phyloP scores from a whole-genome alignment of 1,284 basidiomycete genomes.

The Moesziomyces aphidis region DNA sequence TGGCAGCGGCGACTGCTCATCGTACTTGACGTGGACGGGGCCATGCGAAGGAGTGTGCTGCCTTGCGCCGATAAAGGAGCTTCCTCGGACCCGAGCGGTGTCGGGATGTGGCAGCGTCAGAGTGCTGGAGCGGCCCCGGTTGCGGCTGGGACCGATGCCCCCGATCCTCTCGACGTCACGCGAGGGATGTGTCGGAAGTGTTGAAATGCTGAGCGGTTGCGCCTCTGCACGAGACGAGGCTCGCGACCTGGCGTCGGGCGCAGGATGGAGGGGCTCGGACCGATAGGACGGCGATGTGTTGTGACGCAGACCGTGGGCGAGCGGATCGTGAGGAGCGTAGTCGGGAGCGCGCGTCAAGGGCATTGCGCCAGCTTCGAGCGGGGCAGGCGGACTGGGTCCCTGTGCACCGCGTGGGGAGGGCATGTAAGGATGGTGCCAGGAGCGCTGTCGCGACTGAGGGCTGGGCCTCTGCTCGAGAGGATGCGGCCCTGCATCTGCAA shows the following conservation, averaged over 20 bases:
- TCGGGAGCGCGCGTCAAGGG: conserved; percentile 20
- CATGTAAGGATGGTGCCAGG: conserved; percentile 50
- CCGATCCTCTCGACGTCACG: conserved; percentile 23
- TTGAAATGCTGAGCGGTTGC: conserved; percentile 30
- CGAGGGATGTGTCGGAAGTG: conserved; percentile 10
- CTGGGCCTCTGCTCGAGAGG: conserved; percentile 26
- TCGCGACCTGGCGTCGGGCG: conserved; percentile 9
- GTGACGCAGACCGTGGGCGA: conserved; percentile 2
- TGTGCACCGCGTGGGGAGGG: conserved; percentile 7
- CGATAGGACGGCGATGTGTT: conserved; percentile 19
- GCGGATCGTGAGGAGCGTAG: background rate
- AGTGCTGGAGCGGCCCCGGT: conserved; percentile 45
- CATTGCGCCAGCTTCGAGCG: conserved; percentile 10
- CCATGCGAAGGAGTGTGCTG: conserved; percentile 22
- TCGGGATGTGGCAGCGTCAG: conserved; percentile 37
- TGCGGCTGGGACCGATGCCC: conserved; percentile 36
- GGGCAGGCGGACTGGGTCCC: conserved; percentile 19
- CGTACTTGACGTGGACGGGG: conserved; percentile 9
- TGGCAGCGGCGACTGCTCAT: conserved; percentile 24
- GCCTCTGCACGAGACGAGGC: conserved; percentile 23
- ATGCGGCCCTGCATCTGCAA: conserved; percentile 6
- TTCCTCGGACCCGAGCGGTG: conserved; percentile 13
- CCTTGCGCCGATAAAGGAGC: conserved; percentile 20
- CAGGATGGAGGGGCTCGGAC: conserved; percentile 17
- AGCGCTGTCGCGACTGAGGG: conserved; percentile 36